Percentiles rank a stretch among this genome's conserved stretches.
Evolutionary conservation across 805 yeast genomes (phyloP).

Genomic region (Yarrowia osloensis): DNA sequence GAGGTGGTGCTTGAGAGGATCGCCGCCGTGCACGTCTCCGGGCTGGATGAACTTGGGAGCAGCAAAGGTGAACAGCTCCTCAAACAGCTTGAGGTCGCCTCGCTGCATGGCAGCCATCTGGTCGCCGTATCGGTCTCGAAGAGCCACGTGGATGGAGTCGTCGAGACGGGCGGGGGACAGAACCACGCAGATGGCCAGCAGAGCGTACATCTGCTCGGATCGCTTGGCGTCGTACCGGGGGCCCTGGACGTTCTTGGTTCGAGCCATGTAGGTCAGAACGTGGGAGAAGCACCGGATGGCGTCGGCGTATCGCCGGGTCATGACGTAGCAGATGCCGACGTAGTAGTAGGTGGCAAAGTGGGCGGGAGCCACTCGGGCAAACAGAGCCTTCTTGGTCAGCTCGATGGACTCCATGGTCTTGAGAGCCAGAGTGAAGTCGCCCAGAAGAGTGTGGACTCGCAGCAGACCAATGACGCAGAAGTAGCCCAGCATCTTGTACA

Average conservation of each 20-base stretch:
- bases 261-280: constrained; percentile 49
- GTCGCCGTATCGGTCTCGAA: constrained; percentile 52
- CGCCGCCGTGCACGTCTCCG: constrained; percentile 35
- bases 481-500: constrained; percentile 52
- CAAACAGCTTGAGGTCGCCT: constrained; percentile 47
- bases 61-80: constrained; percentile 51
- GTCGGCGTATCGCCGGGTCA: constrained; percentile 54
- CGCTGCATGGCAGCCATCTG: constrained; percentile 48
- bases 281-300: constrained; percentile 54
- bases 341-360: constrained; percentile 56
- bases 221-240: constrained; percentile 49
- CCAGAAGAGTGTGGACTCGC: constrained; percentile 53
- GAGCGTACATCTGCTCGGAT: constrained; percentile 55
- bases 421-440: constrained; percentile 53
- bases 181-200: constrained; percentile 50
- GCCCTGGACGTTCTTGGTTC: constrained; percentile 50
- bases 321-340: constrained; percentile 54
- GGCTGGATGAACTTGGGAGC: constrained; percentile 53
- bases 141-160: constrained; percentile 48
- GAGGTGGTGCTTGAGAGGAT: constrained; percentile 50
- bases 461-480: constrained; percentile 52
- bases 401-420: constrained; percentile 53
- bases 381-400: constrained; percentile 51
- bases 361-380: constrained; percentile 52
- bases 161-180: constrained; percentile 52